These are phyloP conservation scores for Dioscorea dumetorum DNA, from an alignment of 106 monocot genomes.

Conservation along the genomic window DNA sequence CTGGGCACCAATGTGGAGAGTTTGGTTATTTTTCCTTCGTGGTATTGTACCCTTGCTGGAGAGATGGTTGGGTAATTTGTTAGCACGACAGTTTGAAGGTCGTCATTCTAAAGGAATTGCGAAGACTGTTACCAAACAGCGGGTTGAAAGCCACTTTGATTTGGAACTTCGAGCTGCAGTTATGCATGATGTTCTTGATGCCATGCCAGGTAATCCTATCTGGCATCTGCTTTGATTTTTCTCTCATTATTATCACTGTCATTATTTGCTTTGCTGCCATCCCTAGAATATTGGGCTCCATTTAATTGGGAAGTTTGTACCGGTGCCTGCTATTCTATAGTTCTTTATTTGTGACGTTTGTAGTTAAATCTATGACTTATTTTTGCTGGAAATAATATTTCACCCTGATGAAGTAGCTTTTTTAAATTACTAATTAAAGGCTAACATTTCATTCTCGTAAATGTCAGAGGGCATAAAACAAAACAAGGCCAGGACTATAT, in stretches of 20 bases:
- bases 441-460: too few species aligned
- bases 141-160: slow-evolving; percentile 98
- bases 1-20: slow-evolving; percentile 99
- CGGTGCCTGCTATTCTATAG: too few species aligned
- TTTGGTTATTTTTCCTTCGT: slow-evolving; percentile 97
- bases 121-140: slow-evolving; percentile 97
- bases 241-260: background rate
- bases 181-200: slow-evolving; percentile 99
- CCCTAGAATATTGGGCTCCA: too few species aligned
- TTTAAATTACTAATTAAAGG: too few species aligned
- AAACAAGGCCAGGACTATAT: slow-evolving; percentile 96
- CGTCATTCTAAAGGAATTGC: slow-evolving; percentile 99
- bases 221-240: slow-evolving; percentile 1
- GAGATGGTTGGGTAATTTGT: slow-evolving; percentile 94
- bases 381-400: too few species aligned
- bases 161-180: slow-evolving; percentile 99
- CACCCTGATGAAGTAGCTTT: too few species aligned
- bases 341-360: too few species aligned
- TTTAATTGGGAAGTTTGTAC: too few species aligned
- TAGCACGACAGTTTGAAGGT: slow-evolving; percentile 98
- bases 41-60: slow-evolving; percentile 97
- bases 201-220: slow-evolving; percentile 79
- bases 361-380: too few species aligned
- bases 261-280: too few species aligned
- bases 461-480: slow-evolving; percentile 95